Evolutionary conservation across 2,329 filamentous ascomycete genomes (phyloP).

Genomic region (Neurospora crassa): DNA sequence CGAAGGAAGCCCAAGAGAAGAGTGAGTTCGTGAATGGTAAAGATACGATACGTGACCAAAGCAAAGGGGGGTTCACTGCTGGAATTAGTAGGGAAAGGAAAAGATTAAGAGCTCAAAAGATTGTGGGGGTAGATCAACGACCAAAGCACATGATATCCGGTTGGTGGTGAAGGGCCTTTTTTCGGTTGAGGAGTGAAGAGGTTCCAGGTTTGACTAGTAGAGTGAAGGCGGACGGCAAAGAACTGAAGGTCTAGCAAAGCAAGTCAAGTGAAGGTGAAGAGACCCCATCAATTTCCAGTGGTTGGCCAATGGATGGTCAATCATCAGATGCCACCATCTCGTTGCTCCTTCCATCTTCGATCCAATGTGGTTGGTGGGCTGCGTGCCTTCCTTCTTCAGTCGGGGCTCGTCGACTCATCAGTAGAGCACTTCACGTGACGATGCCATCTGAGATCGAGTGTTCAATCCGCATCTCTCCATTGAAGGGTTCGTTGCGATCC

Average conservation of each 20-base stretch:
- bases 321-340: background rate
- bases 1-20: background rate
- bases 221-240: background rate
- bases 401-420: background rate
- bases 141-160: background rate
- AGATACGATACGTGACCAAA: background rate
- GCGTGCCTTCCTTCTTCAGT: background rate
- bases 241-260: too few relatives aligned
- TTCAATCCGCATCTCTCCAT: background rate
- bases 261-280: background rate
- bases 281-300: background rate
- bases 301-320: background rate
- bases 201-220: background rate
- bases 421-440: background rate
- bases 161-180: background rate
- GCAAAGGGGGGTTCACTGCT: background rate
- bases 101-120: background rate
- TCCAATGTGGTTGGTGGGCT: background rate
- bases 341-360: background rate
- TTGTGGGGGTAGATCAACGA: background rate
- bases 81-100: background rate
- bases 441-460: background rate
- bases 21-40: background rate
- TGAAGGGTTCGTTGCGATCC: background rate
- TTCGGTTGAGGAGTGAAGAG: background rate